Percentiles rank a stretch among this genome's conserved stretches.
These are phyloP conservation scores for Spizellomyces sp. DNA, from an alignment of 192 early-diverging fungal species.

Conservation along the genomic window DNA sequence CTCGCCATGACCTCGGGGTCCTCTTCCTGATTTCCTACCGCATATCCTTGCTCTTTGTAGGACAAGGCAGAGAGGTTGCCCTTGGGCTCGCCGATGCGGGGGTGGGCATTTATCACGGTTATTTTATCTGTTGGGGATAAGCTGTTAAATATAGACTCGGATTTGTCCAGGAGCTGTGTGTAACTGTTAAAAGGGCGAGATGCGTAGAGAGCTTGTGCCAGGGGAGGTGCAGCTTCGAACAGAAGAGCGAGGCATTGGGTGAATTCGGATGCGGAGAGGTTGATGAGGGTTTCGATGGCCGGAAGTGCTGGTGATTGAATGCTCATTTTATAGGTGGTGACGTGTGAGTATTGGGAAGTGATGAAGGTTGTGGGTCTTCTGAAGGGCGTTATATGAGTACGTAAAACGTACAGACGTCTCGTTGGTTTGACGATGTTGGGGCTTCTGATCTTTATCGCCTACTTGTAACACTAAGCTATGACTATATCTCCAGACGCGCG, in stretches of 20 bases:
- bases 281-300: constrained; percentile 35
- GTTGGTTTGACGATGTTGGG: no score
- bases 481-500: no score
- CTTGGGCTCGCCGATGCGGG: constrained; percentile 69
- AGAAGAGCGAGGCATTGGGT: constrained; percentile 58
- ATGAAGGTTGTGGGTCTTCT: not conserved
- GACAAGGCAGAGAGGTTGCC: constrained; percentile 38
- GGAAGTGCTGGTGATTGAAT: constrained; percentile 31
- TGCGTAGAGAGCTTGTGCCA: constrained; percentile 70
- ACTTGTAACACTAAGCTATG: no score
- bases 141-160: constrained; percentile 38
- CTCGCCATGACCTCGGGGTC: constrained; percentile 29
- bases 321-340: no score
- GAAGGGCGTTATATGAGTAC: no score
- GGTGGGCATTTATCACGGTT: constrained; percentile 86
- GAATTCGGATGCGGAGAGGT: constrained; percentile 19
- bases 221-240: constrained; percentile 83
- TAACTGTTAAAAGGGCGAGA: constrained; percentile 75
- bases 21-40: not conserved
- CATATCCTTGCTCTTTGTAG: constrained; percentile 35
- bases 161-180: constrained; percentile 62
- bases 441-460: no score
- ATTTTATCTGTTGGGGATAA: constrained; percentile 65
- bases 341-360: not conserved
- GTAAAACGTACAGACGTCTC: no score